Evolutionary conservation across 2,329 filamentous ascomycete species (phyloP).

Genomic region (Pezicula carpinea): DNA sequence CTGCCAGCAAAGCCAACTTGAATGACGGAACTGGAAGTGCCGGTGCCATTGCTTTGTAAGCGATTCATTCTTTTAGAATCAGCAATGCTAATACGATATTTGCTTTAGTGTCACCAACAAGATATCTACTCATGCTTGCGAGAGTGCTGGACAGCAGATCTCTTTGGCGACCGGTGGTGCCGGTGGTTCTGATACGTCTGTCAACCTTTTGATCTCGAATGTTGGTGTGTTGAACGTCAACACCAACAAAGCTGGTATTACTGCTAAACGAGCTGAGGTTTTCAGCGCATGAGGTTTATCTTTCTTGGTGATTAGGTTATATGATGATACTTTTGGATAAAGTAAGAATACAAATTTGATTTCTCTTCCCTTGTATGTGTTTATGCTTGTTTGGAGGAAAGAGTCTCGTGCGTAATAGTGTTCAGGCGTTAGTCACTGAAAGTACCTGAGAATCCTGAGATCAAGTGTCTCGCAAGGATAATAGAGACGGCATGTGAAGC

Average conservation of each 20-base stretch:
- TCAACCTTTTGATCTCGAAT: constrained; percentile 21
- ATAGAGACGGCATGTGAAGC: no score
- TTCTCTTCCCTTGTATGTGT: no score
- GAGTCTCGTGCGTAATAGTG: no score
- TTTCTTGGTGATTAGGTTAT: no score
- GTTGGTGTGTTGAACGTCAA: constrained; percentile 20
- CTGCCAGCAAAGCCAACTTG: constrained; percentile 13
- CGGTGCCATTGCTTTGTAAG: constrained; percentile 19
- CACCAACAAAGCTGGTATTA: constrained; percentile 15
- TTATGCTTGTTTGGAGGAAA: no score
- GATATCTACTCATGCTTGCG: constrained; percentile 17
- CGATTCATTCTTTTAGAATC: not conserved
- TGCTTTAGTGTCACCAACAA: constrained; percentile 17
- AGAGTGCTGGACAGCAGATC: constrained; percentile 17
- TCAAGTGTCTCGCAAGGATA: no score
- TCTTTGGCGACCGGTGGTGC: constrained; percentile 3
- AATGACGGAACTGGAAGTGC: constrained; percentile 12
- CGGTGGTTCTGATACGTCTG: constrained; percentile 12
- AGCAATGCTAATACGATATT: not conserved
- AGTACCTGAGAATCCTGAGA: no score
- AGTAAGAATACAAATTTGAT: no score
- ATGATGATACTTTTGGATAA: no score
- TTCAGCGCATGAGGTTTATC: not conserved
- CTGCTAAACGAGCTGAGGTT: constrained; percentile 7
- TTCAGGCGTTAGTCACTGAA: no score